Conservation (phyloP, 345 rosid genomes). For the Noccaea bulbosa region DNA sequence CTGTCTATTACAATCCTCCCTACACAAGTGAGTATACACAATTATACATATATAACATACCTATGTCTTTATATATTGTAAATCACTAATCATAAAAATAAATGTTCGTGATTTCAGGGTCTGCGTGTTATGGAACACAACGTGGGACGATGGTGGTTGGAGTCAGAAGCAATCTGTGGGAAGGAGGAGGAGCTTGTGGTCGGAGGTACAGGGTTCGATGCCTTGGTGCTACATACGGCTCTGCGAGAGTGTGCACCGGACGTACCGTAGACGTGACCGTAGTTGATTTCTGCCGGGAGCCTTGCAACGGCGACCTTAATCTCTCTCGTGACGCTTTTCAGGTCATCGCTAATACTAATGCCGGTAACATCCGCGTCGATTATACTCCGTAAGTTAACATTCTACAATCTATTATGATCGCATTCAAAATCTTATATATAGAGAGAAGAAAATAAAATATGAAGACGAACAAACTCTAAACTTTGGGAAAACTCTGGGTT, state of each 20-base stretch:
- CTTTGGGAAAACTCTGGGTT: too few species aligned
- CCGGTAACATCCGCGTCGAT: conserved; percentile 48
- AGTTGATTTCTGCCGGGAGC: conserved; percentile 49
- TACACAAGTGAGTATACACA: conserved; percentile 38
- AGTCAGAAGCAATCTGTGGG: conserved; percentile 48
- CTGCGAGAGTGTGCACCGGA: conserved; percentile 45
- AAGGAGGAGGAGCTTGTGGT: conserved; percentile 52
- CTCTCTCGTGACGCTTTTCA: conserved; percentile 62
- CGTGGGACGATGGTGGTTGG: conserved; percentile 47
- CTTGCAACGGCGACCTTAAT: conserved; percentile 53
- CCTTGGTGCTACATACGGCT: conserved; percentile 37
- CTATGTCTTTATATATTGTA: not conserved
- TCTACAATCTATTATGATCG: not conserved
- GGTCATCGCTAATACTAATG: conserved; percentile 50
- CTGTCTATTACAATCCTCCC: conserved; percentile 46
- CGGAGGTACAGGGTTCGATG: conserved; percentile 53
- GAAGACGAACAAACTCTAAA: too few species aligned
- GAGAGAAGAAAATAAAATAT: not conserved
- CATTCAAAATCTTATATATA: not conserved
- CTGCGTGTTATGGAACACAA: conserved; percentile 46
- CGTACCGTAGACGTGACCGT: conserved; percentile 46
- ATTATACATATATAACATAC: not conserved
- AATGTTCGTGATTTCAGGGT: conserved; percentile 33
- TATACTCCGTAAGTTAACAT: conserved; percentile 37
- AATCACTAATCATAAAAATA: conserved; percentile 6